Evolutionary conservation across 2,329 filamentous ascomycete genomes (phyloP), one percentile per base, ranked within the genome.

Genomic region (Neodidymelliopsis sp.): DNA sequence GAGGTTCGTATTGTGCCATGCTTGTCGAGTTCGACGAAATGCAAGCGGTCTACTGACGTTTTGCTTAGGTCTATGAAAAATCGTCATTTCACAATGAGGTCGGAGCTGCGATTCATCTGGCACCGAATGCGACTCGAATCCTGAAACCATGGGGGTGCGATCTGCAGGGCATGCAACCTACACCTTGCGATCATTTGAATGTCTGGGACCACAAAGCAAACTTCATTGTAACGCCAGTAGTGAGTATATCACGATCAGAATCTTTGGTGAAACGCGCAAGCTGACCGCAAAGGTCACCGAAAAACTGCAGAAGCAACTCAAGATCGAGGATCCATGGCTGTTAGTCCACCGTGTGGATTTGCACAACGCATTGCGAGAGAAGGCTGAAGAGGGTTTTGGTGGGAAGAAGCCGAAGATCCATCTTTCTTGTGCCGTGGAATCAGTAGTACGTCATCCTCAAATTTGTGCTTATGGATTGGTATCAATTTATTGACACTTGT

Each of bases 11-110:
- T 11, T 25, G 6, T 9, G 7, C 27, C 12, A 10, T 15, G 13
- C 4, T 25, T 16, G 8, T 3, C 6, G n/a, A 13, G 34, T 31
- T 20, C 16, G 6, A 6, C 6, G 23, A 24, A 24, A n/a, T n/a
- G n/a, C n/a, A n/a, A n/a, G n/a, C n/a, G n/a, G n/a, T 2, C 3
- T 22, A 15, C 16, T 35, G 20, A 27, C 22, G 6, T 24, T 3
- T 13, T 10, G 10, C n/a, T 13, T 6, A 43, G 27, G 28, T 39
- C 18, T 38, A 27, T 11, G 47, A 39, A 20, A 38, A 33, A 16
- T 50, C 42, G 1, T 12, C 33, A 1, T 46, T 46, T 19, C 25
- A 28, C 20, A 46, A 46, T 29, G 42, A 46, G 25, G 42, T 46
- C 13, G 42, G 42, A 20, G 42, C 42, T 2, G 42, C 42, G 2